These are phyloP conservation scores for Fomitopsis betulina DNA, from an alignment of 1,284 basidiomycete species.

Conservation along the genomic window DNA sequence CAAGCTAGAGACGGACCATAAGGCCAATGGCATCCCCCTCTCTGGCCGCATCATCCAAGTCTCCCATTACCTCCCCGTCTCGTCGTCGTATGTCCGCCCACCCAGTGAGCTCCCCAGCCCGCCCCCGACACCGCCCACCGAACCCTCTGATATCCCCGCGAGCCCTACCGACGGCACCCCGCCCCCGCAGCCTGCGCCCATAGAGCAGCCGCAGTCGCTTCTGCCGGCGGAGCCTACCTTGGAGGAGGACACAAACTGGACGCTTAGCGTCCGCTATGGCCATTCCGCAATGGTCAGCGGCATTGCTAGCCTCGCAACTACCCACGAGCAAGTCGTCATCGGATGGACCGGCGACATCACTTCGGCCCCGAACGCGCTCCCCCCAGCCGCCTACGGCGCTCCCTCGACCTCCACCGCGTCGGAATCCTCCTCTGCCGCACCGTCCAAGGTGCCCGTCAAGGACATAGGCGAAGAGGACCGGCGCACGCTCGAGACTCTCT, in stretches of 20 bases:
- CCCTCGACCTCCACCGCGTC: conserved; percentile 15
- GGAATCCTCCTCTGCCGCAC: conserved; percentile 7
- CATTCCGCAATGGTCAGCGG: conserved; percentile 96
- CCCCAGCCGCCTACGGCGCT: conserved; percentile 9
- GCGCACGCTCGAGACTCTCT: conserved; percentile 54
- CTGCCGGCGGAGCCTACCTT: conserved; percentile 10
- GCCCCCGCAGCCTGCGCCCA: conserved; percentile 8
- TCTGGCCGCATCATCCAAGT: conserved; percentile 87
- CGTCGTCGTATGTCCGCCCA: conserved; percentile 46
- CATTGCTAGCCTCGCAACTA: conserved; percentile 77
- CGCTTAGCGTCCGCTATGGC: conserved; percentile 77
- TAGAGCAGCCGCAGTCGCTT: conserved; percentile 15
- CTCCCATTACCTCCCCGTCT: conserved; percentile 77
- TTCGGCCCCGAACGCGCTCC: conserved; percentile 24
- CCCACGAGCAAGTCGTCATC: conserved; percentile 87
- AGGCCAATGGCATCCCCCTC: conserved; percentile 62
- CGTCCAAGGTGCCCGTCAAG: conserved; percentile 41
- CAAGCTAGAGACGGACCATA: conserved; percentile 66
- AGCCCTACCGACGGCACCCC: conserved; percentile 15
- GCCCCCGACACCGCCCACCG: conserved; percentile 60
- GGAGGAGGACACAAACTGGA: conserved; percentile 48
- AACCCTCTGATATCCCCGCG: conserved; percentile 39
- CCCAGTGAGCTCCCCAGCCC: conserved; percentile 55
- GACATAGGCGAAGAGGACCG: conserved; percentile 58
- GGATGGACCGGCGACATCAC: conserved; percentile 92